phyloP scores from a whole-genome alignment of 495 filamentous ascomycete genomes.

The Lepraria neglecta region DNA sequence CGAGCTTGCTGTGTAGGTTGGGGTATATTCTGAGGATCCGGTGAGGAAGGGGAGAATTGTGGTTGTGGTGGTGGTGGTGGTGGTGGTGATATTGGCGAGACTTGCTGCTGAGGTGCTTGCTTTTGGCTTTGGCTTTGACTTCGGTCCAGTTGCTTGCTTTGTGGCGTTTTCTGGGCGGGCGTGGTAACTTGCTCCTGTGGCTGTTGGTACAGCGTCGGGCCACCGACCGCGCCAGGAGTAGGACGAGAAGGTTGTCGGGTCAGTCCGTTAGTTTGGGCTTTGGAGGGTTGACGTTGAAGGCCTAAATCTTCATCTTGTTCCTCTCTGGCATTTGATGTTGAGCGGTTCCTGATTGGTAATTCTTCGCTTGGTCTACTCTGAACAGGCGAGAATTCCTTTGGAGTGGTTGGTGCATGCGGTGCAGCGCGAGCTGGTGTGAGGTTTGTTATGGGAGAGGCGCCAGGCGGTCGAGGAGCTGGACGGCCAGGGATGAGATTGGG shows the following conservation, averaged over 20 bases:
- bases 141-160: constrained; percentile 50
- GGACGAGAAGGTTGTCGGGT: constrained; percentile 31
- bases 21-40: constrained; percentile 53
- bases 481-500: constrained; percentile 34
- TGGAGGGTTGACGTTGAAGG: constrained; percentile 39
- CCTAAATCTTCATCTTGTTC: constrained; percentile 23
- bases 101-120: constrained; percentile 33
- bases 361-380: constrained; percentile 51
- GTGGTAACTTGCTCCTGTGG: constrained; percentile 77
- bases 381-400: constrained; percentile 50
- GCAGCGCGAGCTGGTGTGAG: constrained; percentile 39
- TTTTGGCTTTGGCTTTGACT: constrained; percentile 63
- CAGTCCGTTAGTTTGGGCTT: constrained; percentile 38
- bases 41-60: constrained; percentile 38
- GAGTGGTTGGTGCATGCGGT: constrained; percentile 43
- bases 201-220: constrained; percentile 65
- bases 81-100: constrained; percentile 39
- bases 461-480: constrained; percentile 51
- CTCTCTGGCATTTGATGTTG: constrained; percentile 23
- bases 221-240: constrained; percentile 33
- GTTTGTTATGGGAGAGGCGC: constrained; percentile 59
- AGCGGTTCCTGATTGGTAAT: constrained; percentile 29
- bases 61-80: constrained; percentile 35
- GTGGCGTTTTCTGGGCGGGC: constrained; percentile 63
- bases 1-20: constrained; percentile 39